These are phyloP conservation scores for Wickerhamomyces chaumierensis DNA, from an alignment of 805 yeast species.

Conservation along the genomic window DNA sequence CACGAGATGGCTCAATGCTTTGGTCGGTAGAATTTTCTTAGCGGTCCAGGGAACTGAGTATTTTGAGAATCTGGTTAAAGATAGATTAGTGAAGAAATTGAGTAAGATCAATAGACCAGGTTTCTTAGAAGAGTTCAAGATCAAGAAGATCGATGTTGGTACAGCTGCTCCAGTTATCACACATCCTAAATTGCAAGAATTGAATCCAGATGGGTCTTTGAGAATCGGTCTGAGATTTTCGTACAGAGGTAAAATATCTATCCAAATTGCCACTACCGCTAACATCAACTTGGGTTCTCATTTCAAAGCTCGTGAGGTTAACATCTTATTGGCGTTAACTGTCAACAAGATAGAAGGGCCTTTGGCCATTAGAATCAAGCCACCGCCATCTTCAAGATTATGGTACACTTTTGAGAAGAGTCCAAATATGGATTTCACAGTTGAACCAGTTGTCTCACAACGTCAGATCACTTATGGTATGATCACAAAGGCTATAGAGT, in stretches of 20 bases:
- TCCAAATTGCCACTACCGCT: constrained; percentile 73
- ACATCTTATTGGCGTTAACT: constrained; percentile 58
- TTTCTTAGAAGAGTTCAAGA: constrained; percentile 72
- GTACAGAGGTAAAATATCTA: constrained; percentile 66
- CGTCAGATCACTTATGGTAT: constrained; percentile 68
- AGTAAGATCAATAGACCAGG: constrained; percentile 79
- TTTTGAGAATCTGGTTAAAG: constrained; percentile 45
- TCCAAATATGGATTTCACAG: constrained; percentile 64
- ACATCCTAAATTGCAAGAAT: constrained; percentile 52
- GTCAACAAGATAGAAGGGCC: constrained; percentile 66
- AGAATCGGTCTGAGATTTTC: constrained; percentile 47
- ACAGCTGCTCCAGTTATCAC: constrained; percentile 71
- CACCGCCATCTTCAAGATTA: constrained; percentile 82
- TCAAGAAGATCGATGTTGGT: constrained; percentile 67
- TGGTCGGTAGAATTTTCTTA: constrained; percentile 73
- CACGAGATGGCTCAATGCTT: constrained; percentile 84
- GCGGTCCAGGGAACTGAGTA: constrained; percentile 62
- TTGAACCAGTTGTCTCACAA: constrained; percentile 88
- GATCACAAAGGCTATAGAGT: constrained; percentile 71
- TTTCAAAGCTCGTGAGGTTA: constrained; percentile 64
- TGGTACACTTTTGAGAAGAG: constrained; percentile 84
- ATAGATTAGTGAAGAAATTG: constrained; percentile 58
- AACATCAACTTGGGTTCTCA: constrained; percentile 66
- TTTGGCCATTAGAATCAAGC: constrained; percentile 56
- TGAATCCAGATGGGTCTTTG: constrained; percentile 74